phyloP scores from a whole-genome alignment of 768 basidiomycete species.

The Russula lepida region DNA sequence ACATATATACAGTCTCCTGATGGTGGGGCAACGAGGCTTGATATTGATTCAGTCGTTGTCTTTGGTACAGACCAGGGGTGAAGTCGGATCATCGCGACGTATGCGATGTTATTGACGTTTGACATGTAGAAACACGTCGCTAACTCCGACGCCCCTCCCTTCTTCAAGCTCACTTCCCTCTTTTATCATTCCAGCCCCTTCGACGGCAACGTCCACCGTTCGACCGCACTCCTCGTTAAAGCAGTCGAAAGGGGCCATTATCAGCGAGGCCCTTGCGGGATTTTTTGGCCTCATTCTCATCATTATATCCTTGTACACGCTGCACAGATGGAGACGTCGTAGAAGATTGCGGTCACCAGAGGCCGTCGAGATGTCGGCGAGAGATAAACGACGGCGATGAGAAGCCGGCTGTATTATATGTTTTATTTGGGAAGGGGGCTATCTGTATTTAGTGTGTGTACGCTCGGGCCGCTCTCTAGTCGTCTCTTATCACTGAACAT shows the following conservation, averaged over 20 bases:
- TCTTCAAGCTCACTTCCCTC: conserved; percentile 18
- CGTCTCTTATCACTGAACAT: background rate
- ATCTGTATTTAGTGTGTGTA: background rate
- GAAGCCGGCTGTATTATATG: background rate
- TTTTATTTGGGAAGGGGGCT: background rate
- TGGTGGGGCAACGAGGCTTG: conserved; percentile 17
- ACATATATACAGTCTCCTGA: conserved; percentile 14
- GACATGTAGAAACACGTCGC: conserved; percentile 4
- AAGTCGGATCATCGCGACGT: background rate
- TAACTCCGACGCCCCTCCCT: conserved; percentile 12
- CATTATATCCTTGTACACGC: background rate
- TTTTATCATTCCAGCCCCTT: conserved; percentile 17
- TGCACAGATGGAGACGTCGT: conserved; percentile 6
- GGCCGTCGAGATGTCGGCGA: conserved; percentile 8
- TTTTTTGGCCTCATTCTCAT: conserved; percentile 22
- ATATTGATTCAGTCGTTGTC: conserved; percentile 20
- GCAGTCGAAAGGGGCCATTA: conserved; percentile 21
- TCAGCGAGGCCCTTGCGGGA: conserved; percentile 21
- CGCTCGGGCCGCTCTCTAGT: background rate
- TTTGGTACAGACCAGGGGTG: conserved; percentile 4
- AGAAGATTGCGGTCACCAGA: background rate
- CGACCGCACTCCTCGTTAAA: conserved; percentile 9
- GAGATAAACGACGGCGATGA: background rate
- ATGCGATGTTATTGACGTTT: background rate
- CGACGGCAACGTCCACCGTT: conserved; percentile 1